A percentile compares a stretch with the other conserved stretches of the same genome.
phyloP scores from a whole-genome alignment of 108 stramenopile species.

The Stephanodiscus minutulus region DNA sequence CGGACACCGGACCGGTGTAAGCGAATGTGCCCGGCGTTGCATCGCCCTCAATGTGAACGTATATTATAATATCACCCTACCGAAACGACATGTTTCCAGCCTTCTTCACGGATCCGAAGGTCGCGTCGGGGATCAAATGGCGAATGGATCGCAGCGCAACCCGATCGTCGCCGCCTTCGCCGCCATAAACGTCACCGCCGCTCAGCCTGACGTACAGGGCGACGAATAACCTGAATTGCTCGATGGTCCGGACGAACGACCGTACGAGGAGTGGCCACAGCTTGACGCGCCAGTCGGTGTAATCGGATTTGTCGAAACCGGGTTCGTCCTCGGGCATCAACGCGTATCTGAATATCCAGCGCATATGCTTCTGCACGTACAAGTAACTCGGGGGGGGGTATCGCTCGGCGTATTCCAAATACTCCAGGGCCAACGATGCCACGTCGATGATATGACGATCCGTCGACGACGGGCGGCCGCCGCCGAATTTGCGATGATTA shows the following conservation, averaged over 20 bases:
- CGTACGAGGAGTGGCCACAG: conserved; percentile 64
- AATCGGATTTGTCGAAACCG: conserved; percentile 26
- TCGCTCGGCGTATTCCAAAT: conserved; percentile 49
- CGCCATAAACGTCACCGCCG: conserved; percentile 7
- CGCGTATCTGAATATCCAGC: conserved; percentile 62
- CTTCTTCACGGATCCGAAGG: conserved; percentile 38
- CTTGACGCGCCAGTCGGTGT: conserved; percentile 50
- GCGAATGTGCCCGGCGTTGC: not conserved
- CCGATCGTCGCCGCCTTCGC: conserved; percentile 4
- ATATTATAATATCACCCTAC: not conserved
- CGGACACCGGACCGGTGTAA: not conserved
- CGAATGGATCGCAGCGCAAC: conserved; percentile 6
- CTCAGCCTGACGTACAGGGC: conserved; percentile 54
- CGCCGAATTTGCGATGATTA: conserved; percentile 43
- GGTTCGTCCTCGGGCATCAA: conserved; percentile 47
- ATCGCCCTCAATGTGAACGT: too few species aligned
- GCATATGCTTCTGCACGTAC: conserved; percentile 62
- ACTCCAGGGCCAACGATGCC: conserved; percentile 44
- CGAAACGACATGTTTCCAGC: conserved; percentile 12
- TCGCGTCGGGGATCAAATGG: conserved; percentile 26
- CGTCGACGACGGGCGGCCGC: too few species aligned
- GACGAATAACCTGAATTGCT: conserved; percentile 61
- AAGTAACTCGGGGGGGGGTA: conserved; percentile 61
- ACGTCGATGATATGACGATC: conserved; percentile 17
- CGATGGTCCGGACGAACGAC: conserved; percentile 47